Base-by-base conservation (phyloP, 805 yeast species). In the Yarrowia deformans region DNA sequence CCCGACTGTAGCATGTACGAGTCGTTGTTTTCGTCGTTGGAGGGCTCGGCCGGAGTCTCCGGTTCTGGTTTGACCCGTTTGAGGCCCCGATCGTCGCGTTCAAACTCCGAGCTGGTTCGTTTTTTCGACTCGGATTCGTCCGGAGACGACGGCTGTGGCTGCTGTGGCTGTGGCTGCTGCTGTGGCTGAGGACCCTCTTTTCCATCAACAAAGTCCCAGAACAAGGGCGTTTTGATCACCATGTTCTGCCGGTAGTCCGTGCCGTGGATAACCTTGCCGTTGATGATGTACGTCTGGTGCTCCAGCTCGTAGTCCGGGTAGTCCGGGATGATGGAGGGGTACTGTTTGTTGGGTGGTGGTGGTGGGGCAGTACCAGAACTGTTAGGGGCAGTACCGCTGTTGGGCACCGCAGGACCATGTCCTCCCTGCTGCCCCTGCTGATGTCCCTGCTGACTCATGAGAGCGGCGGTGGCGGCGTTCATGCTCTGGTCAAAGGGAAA, bases 161-260 rank as follows among this genome's bases (percentile, higher is more conserved):
- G 46, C 29, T 40, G 48, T 8, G 45, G 48, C 60, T 55, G 61
- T 19, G 61, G 35, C 8, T 12, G 19, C 6, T 8, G 48, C 23
- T 16, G 63, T 7, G 61, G 45, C 6, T 10, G 18, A 7, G 9
- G 46, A 5, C 48, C 48, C 7, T 56, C 63, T 19, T 45, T 60
- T 52, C 34, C 42, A 3, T 61, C 56, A 8, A n/a, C 55, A 61
- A 63, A 63, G 48, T 63, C 68, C 68, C 68, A 63, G 48, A 63
- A 48, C 29, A 48, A 16, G 2, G 68, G 68, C 43, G 55, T 68
- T 52, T 63, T 69, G 69, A 63, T 52, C 37, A 52, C 55, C 70
- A 69, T 63, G 49, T 56, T 66, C 52, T 63, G 70, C 8, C 61
- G 64, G 48, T 61, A 63, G 56, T 63, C 69, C 13, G 48, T 45